Percentiles rank a stretch among this genome's conserved stretches.
These are phyloP conservation scores for Lomentospora prolificans DNA, from an alignment of 2,329 filamentous ascomycete genomes.

Conservation along the genomic window DNA sequence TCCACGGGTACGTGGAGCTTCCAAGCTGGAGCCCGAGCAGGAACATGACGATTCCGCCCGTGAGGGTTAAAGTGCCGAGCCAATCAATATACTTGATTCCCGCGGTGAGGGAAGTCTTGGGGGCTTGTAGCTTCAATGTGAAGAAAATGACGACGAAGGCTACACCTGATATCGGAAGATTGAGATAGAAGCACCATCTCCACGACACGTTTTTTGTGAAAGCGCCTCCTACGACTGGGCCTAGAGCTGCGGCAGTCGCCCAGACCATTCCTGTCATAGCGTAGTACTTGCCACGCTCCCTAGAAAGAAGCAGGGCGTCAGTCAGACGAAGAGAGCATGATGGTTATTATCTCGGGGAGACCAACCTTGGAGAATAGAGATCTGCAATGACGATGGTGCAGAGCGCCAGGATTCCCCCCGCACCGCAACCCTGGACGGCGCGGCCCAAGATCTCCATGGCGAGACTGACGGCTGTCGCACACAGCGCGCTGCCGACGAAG, in stretches of 20 bases:
- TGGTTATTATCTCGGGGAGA: too few relatives aligned
- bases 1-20: conserved; percentile 52
- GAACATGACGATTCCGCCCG: conserved; percentile 58
- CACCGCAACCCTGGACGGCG: conserved; percentile 37
- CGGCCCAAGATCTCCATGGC: conserved; percentile 35
- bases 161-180: conserved; percentile 36
- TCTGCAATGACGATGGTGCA: conserved; percentile 41
- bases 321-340: too few relatives aligned
- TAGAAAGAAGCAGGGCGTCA: conserved; percentile 37
- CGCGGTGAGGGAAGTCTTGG: conserved; percentile 49
- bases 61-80: conserved; percentile 50
- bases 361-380: conserved; percentile 23
- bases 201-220: conserved; percentile 53
- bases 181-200: conserved; percentile 43
- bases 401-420: conserved; percentile 36
- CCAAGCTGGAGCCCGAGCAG: conserved; percentile 62
- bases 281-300: conserved; percentile 31
- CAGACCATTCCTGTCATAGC: conserved; percentile 58
- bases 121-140: conserved; percentile 57
- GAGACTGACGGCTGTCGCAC: conserved; percentile 33
- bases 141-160: conserved; percentile 50
- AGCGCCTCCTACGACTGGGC: conserved; percentile 53
- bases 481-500: conserved; percentile 36
- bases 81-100: conserved; percentile 54
- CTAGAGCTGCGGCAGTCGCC: conserved; percentile 56